A percentile compares a stretch with the other conserved stretches of the same genome.
Evolutionary conservation across 2,329 filamentous ascomycete genomes (phyloP).

Genomic region (Colletotrichum incanum): DNA sequence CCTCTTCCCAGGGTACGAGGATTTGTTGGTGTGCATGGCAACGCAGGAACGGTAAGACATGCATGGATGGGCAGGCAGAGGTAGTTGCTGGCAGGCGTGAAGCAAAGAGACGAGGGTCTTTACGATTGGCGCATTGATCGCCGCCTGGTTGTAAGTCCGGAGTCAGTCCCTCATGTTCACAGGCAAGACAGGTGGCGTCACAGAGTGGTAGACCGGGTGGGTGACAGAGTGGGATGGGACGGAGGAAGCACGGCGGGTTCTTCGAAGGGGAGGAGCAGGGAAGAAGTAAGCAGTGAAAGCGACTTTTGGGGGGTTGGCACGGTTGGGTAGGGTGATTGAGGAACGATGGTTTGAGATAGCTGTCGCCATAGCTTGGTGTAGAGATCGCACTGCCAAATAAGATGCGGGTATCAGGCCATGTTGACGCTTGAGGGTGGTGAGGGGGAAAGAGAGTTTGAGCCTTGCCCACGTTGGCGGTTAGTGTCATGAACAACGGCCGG

Average conservation of each 20-base stretch:
- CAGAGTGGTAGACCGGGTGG: slow-evolving; percentile 23
- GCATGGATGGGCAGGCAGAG: slow-evolving; percentile 20
- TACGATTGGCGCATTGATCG: slow-evolving; percentile 30
- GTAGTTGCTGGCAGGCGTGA: neutral
- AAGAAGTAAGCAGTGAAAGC: neutral
- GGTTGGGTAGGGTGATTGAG: slow-evolving; percentile 18
- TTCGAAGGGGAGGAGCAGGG: slow-evolving; percentile 1
- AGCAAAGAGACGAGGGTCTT: slow-evolving; percentile 18
- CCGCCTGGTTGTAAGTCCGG: slow-evolving; percentile 19
- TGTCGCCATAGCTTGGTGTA: slow-evolving; percentile 31
- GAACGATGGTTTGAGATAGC: slow-evolving; percentile 41
- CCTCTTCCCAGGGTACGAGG: slow-evolving; percentile 2
- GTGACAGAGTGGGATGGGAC: slow-evolving; percentile 1
- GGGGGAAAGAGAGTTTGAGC: slow-evolving; percentile 30
- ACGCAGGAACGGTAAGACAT: slow-evolving; percentile 23
- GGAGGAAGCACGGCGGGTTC: neutral
- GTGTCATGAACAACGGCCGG: slow-evolving; percentile 37
- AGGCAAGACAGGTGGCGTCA: slow-evolving; percentile 40
- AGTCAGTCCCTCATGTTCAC: slow-evolving; percentile 1
- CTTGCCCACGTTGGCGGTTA: slow-evolving; percentile 14
- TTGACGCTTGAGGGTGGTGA: slow-evolving; percentile 25
- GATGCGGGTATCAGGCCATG: slow-evolving; percentile 37
- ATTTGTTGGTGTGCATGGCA: slow-evolving; percentile 23
- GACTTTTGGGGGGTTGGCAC: neutral
- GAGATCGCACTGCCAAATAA: slow-evolving; percentile 42